These are phyloP conservation scores for Diospyros lotus DNA, from an alignment of 148 eudicot genomes.

Conservation along the genomic window DNA sequence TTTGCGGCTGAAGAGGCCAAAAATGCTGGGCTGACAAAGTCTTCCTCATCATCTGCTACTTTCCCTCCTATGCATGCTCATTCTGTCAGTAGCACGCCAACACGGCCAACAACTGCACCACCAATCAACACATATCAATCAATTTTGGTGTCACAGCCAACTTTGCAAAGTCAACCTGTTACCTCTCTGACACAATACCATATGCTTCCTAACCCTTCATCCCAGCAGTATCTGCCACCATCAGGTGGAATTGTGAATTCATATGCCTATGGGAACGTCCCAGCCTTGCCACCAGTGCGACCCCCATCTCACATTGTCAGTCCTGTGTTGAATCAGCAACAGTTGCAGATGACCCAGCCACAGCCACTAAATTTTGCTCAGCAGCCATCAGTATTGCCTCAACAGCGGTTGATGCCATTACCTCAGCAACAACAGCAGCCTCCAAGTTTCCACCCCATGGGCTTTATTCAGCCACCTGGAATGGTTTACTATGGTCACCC, in stretches of 20 bases:
- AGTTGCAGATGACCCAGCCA: slow-evolving; percentile 47
- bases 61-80: slow-evolving; percentile 16
- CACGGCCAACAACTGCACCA: slow-evolving; percentile 28
- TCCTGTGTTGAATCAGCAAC: slow-evolving; percentile 48
- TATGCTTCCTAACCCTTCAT: slow-evolving; percentile 33
- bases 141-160: slow-evolving; percentile 41
- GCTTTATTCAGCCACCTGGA: slow-evolving; percentile 59
- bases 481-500: slow-evolving; percentile 69
- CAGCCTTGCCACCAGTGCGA: slow-evolving; percentile 48
- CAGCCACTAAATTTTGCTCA: slow-evolving; percentile 25
- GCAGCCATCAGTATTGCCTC: slow-evolving; percentile 29
- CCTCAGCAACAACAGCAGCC: slow-evolving; percentile 52
- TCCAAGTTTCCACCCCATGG: slow-evolving; percentile 64
- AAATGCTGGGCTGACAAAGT: slow-evolving; percentile 45
- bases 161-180: slow-evolving; percentile 35
- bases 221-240: slow-evolving; percentile 65
- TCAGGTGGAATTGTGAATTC: slow-evolving; percentile 35
- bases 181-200: slow-evolving; percentile 53
- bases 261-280: slow-evolving; percentile 52
- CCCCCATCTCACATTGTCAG: slow-evolving; percentile 42
- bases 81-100: slow-evolving; percentile 24
- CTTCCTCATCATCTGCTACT: slow-evolving; percentile 38
- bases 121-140: slow-evolving; percentile 47
- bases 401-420: slow-evolving; percentile 33
- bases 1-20: slow-evolving; percentile 93